Base-by-base conservation (phyloP, 768 basidiomycete genomes). In the Terana coerulea region DNA sequence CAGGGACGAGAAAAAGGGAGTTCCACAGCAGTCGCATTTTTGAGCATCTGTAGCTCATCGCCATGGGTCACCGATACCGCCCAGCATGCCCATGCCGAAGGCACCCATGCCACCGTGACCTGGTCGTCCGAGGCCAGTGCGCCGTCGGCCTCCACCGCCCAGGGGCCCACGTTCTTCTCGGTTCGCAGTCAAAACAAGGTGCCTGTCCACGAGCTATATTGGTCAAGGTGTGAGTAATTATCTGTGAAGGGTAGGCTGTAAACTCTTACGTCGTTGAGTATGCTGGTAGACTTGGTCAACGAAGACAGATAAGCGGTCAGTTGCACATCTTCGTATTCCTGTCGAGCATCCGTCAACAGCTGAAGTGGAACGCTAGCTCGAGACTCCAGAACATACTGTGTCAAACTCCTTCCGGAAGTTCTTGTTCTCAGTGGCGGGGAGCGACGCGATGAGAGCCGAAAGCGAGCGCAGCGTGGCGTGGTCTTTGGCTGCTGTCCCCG, bases 311-410 rank as follows among this genome's bases (percentile, higher is more conserved):
- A 91, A 8, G 88, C 85, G 1, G 93, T 97, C 25, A 99, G 73
- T 54, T 97, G 92, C 14, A 95, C 93, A 64, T 99, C 95, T 61
- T 88, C 88, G 68, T 95, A 92, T 80, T 99, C 95, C 93, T 97
- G 59, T 21, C 47, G 25, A n/a, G n/a, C n/a, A n/a, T n/a, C n/a
- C n/a, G n/a, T n/a, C n/a, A n/a, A n/a, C 37, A 47, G 28, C 21
- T 31, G 37, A 28, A 26, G 17, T 28, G 6, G 11, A 43, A 29
- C 30, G 30, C 42, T 21, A 47, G 35, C 11, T 6, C n/a, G 12
- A 43, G 22, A 12, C 17, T 7, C 24, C 10, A 42, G 56, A 40
- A 41, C 52, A 12, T 60, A 93, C 94, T 1, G 86, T 94, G 51
- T 89, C 77, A 58, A 97, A 95, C 69, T 98, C 95, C 55, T 89